Conservation (phyloP, 2,329 filamentous ascomycete genomes). For the Trichophyton equinum region DNA sequence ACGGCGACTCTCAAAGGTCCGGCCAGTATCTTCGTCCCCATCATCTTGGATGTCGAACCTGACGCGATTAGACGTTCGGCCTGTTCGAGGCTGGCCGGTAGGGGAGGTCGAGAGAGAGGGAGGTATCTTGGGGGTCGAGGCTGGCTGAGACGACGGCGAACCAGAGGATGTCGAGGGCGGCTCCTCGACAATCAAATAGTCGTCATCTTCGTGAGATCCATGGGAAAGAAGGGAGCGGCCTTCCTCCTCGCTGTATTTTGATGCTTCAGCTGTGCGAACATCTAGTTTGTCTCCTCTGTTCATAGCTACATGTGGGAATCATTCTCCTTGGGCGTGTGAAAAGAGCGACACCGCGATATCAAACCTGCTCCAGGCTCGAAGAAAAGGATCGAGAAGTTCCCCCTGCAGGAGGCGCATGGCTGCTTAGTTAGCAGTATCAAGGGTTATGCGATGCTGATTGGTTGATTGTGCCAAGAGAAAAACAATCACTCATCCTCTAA, state of each 20-base stretch:
- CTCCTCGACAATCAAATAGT: conserved; percentile 19
- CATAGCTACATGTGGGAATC: conserved; percentile 27
- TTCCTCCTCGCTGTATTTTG: conserved; percentile 22
- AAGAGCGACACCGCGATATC: background rate
- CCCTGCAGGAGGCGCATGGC: background rate
- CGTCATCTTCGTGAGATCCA: conserved; percentile 17
- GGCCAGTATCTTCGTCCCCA: conserved; percentile 19
- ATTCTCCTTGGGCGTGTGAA: conserved; percentile 8
- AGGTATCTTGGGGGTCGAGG: conserved; percentile 20
- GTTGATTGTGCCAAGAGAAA: too few relatives aligned
- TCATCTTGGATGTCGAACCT: conserved; percentile 51
- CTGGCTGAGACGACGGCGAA: conserved; percentile 3
- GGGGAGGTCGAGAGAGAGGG: conserved; percentile 32
- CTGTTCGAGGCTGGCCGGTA: conserved; percentile 43
- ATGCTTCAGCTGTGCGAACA: conserved; percentile 23
- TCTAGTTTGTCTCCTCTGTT: conserved; percentile 28
- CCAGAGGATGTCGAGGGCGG: conserved; percentile 16
- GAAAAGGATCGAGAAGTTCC: background rate
- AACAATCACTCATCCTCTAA: too few relatives aligned
- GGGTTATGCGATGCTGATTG: too few relatives aligned
- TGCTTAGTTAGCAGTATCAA: background rate
- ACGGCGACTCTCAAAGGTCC: conserved; percentile 14
- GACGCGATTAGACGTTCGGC: conserved; percentile 59
- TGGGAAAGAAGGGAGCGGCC: conserved; percentile 23
- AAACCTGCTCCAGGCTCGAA: background rate